These are phyloP conservation scores for Chlorella sp. DNA, from an alignment of 139 green algal genomes.

Conservation along the genomic window DNA sequence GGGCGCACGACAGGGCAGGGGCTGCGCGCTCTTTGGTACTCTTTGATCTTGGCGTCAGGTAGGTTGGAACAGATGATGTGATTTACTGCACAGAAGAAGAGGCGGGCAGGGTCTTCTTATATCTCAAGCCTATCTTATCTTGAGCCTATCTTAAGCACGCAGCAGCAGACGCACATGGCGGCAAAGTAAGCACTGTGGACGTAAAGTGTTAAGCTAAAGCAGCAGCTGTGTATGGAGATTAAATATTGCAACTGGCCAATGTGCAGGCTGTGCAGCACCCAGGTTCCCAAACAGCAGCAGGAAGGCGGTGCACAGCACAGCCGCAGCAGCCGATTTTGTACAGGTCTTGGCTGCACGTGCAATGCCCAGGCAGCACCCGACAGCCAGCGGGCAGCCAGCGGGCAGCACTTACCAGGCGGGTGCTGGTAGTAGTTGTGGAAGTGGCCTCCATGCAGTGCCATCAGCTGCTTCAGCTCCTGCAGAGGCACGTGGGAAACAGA, in stretches of 20 bases:
- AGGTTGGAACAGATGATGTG: constrained; percentile 65
- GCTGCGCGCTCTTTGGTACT: constrained; percentile 48
- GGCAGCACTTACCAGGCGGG: too few relatives aligned
- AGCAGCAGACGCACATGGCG: too few relatives aligned
- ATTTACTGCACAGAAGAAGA: not conserved
- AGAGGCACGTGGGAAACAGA: not conserved
- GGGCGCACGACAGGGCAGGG: constrained; percentile 74
- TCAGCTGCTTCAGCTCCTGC: constrained; percentile 92
- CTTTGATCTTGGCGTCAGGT: constrained; percentile 87
- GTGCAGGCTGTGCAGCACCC: not conserved
- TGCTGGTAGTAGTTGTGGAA: constrained; percentile 87
- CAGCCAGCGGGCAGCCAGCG: too few relatives aligned
- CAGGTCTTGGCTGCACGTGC: too few relatives aligned
- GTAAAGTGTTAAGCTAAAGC: too few relatives aligned
- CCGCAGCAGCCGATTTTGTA: not conserved
- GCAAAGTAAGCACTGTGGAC: too few relatives aligned
- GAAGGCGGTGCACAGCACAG: not conserved
- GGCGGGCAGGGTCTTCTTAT: too few relatives aligned
- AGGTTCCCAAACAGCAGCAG: too few relatives aligned
- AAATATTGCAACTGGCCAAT: not conserved
- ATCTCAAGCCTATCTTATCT: too few relatives aligned
- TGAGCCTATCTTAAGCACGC: not conserved
- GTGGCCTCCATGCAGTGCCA: constrained; percentile 87
- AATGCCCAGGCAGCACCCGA: too few relatives aligned
- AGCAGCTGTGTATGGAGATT: too few relatives aligned